phyloP scores from a whole-genome alignment of 176 grass and related monocot species.

The Aegilops tauschii region DNA sequence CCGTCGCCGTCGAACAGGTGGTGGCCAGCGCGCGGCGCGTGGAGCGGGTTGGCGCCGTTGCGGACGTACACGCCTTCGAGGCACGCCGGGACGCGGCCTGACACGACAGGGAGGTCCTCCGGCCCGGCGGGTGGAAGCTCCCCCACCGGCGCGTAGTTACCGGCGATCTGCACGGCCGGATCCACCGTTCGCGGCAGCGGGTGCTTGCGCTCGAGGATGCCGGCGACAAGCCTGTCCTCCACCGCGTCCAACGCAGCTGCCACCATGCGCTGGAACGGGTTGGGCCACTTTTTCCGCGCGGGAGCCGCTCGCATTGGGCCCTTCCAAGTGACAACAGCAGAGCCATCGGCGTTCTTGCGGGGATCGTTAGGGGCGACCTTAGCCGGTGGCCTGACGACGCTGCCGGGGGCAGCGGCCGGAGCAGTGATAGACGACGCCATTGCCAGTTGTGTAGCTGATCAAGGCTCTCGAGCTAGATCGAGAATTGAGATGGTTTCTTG shows the following conservation, averaged over 20 bases:
- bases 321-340: background rate
- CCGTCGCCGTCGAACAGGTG: constrained; percentile 97
- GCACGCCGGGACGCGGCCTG: constrained; percentile 40
- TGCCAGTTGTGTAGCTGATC: background rate
- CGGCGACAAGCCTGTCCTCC: constrained; percentile 43
- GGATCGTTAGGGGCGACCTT: background rate
- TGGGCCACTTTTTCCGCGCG: constrained; percentile 29
- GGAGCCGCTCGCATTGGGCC: constrained; percentile 25
- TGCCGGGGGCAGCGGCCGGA: background rate
- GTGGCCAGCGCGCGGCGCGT: constrained; percentile 65
- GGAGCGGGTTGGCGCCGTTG: constrained; percentile 83
- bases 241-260: constrained; percentile 57
- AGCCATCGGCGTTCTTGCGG: background rate
- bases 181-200: constrained; percentile 57
- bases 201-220: constrained; percentile 52
- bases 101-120: constrained; percentile 20
- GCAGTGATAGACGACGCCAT: constrained; percentile 36
- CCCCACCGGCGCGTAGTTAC: constrained; percentile 77
- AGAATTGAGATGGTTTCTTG: background rate
- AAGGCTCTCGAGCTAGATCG: background rate
- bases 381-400: background rate
- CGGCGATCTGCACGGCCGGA: constrained; percentile 78
- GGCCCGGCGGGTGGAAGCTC: constrained; percentile 31
- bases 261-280: constrained; percentile 50
- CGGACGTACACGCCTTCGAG: constrained; percentile 77